Conservation (phyloP, 2,329 filamentous ascomycete genomes). For the Aspergillus awamori region DNA sequence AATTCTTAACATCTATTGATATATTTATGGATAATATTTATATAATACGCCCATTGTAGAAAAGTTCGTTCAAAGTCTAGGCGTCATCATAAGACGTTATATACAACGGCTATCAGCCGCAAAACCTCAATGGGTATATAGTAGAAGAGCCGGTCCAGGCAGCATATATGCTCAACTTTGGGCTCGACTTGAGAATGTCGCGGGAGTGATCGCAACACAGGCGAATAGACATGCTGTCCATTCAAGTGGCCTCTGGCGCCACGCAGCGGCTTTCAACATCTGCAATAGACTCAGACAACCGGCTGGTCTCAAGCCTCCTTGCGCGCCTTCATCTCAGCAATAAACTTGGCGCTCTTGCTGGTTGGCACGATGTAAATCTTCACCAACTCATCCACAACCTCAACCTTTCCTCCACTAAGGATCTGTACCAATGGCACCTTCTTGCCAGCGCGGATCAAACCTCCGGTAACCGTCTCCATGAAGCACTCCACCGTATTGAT, state of each 20-base stretch:
- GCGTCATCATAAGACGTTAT: too few species aligned
- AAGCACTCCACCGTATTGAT: conserved; percentile 75
- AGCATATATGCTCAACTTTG: too few species aligned
- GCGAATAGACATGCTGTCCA: too few species aligned
- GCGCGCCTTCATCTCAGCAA: conserved; percentile 80
- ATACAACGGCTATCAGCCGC: too few species aligned
- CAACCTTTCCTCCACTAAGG: conserved; percentile 73
- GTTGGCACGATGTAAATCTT: conserved; percentile 81
- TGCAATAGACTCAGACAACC: not conserved
- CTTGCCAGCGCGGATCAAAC: conserved; percentile 86
- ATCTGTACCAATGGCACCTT: conserved; percentile 77
- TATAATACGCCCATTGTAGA: too few species aligned
- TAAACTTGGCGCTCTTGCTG: conserved; percentile 70
- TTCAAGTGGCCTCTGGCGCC: not conserved
- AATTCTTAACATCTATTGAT: too few species aligned
- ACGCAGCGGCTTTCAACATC: not conserved
- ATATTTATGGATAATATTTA: too few species aligned
- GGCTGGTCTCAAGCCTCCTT: conserved; percentile 45
- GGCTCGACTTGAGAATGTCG: too few species aligned
- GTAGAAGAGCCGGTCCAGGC: too few species aligned
- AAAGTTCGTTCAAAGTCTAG: too few species aligned
- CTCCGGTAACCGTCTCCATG: conserved; percentile 78
- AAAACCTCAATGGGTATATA: too few species aligned
- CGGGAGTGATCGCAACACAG: too few species aligned
- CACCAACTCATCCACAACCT: conserved; percentile 84